Conservation (phyloP, 108 stramenopile genomes). For the Nitzschia sp. region DNA sequence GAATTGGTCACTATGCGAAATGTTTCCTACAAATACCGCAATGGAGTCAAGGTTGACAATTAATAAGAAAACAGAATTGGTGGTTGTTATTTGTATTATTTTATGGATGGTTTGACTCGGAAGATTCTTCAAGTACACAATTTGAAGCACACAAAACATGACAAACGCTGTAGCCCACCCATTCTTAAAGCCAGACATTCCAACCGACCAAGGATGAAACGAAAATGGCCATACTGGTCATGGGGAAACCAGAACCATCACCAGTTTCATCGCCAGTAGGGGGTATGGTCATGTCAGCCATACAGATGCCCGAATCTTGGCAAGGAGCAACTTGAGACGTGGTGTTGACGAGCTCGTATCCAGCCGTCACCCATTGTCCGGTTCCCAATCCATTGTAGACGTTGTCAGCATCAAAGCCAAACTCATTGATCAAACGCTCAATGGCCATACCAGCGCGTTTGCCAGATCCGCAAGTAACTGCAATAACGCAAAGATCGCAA, state of each 20-base stretch:
- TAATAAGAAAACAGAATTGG: neutral
- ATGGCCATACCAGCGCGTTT: slow-evolving; percentile 20
- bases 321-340: neutral
- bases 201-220: no score
- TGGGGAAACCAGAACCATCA: no score
- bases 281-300: no score
- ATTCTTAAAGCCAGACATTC: no score
- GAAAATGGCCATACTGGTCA: no score
- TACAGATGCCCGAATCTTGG: neutral
- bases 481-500: slow-evolving; percentile 15
- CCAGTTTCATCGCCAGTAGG: no score
- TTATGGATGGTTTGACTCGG: no score
- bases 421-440: slow-evolving; percentile 11
- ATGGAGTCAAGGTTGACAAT: slow-evolving; percentile 55
- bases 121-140: no score
- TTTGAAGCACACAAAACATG: no score
- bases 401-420: slow-evolving; percentile 15
- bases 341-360: slow-evolving; percentile 7
- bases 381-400: slow-evolving; percentile 35
- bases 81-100: no score
- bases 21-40: slow-evolving; percentile 57
- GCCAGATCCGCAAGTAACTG: slow-evolving; percentile 29
- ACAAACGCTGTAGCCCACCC: no score
- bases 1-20: slow-evolving; percentile 88
- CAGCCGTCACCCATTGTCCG: slow-evolving; percentile 23